Percentiles rank a stretch among this genome's conserved stretches.
Evolutionary conservation across 371 early-diverging fungal genomes (phyloP).

Genomic region (Apophysomyces ossiformis): DNA sequence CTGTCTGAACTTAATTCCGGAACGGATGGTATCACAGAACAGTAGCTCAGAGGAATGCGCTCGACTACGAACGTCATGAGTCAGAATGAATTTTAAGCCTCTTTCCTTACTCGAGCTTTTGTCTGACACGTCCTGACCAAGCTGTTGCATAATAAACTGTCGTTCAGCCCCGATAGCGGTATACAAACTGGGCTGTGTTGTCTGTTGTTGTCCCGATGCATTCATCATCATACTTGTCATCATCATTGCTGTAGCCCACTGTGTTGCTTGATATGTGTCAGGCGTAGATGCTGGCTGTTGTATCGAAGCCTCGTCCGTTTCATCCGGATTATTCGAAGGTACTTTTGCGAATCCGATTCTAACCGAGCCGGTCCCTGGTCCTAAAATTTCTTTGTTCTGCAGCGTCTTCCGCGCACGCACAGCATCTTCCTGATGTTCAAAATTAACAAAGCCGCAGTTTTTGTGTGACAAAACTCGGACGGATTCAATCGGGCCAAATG

Average conservation of each 20-base stretch:
- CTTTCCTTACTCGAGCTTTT: constrained; percentile 21
- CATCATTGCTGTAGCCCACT: constrained; percentile 45
- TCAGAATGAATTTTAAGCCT: not conserved
- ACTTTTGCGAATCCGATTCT: constrained; percentile 92
- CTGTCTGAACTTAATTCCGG: constrained; percentile 72
- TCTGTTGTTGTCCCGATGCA: constrained; percentile 20
- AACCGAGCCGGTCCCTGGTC: constrained; percentile 77
- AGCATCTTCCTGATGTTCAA: constrained; percentile 87
- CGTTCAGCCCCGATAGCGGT: constrained; percentile 40
- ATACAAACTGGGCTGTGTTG: constrained; percentile 29
- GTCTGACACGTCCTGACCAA: constrained; percentile 29
- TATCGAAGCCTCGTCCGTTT: not conserved
- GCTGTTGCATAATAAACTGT: constrained; percentile 40
- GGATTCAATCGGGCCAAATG: constrained; percentile 92
- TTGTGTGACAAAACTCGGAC: constrained; percentile 95
- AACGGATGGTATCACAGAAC: constrained; percentile 68
- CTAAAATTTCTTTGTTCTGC: constrained; percentile 89
- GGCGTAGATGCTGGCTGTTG: constrained; percentile 11
- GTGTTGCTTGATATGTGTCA: constrained; percentile 38
- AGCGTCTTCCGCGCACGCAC: constrained; percentile 83
- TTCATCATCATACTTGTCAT: constrained; percentile 47
- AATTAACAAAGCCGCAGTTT: constrained; percentile 98
- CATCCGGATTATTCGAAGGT: constrained; percentile 27
- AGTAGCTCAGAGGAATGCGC: constrained; percentile 52
- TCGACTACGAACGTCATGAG: constrained; percentile 15